Base-by-base conservation (phyloP, 257 asterid genomes). In the Solanum neorickii region DNA sequence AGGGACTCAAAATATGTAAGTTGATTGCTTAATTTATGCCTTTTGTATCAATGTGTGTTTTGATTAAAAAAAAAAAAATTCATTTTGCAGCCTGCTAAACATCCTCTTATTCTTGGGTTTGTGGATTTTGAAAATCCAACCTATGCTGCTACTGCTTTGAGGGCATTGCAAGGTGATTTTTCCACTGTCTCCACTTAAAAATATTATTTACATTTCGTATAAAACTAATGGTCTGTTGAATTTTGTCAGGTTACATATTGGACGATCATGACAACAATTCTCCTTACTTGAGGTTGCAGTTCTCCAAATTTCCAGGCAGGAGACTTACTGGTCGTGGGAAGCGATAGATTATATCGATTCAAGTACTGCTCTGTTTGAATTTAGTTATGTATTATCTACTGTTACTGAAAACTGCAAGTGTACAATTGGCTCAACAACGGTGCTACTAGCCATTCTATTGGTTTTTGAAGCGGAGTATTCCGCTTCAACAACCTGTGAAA, bases 71-170 rank as follows among this genome's bases (percentile, higher is more conserved):
- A 13, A 47, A 47, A 47, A 44, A 83, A 16, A 33, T 83, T 82
- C 77, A 60, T 87, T 87, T 78, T 85, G 90, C 93, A 93, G 94
- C 93, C 90, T 23, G 92, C 92, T 83, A 93, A 93, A 86, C 91
- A 93, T 87, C 91, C 92, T 62, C 91, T 92, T 42, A 87, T 92
- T 60, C 92, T 93, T 87, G 80, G 93, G 83, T 93, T 93, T 86
- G 94, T 92, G 82, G 95, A 93, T 91, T 93, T 93, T 25, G 76
- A 56, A 2, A 90, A 90, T 69, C 87, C 94, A n/a, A 93, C 92
- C 2, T 92, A 93, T 91, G 95, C 95, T 29, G 92, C 94, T 47
- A 92, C 93, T 84, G 94, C 95, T 84, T 83, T 93, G 88, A 91
- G 92, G 49, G 92, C 92, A 52, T 74, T 93, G 86, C 95, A 92